A percentile compares a stretch with the other conserved stretches of the same genome.
Conservation (phyloP, 2,329 filamentous ascomycete genomes). For the Emmonsia crescens region DNA sequence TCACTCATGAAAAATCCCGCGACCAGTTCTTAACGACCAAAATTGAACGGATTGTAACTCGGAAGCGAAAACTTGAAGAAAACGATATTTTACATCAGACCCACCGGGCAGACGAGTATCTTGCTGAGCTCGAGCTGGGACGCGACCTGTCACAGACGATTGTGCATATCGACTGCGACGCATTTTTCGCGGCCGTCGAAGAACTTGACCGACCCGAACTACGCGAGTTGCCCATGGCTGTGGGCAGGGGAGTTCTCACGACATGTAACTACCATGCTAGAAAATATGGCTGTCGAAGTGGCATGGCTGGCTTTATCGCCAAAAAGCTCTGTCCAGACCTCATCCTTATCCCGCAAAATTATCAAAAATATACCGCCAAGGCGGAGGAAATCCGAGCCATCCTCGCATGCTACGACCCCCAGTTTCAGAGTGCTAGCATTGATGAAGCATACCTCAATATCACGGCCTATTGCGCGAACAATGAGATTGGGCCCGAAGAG, state of each 20-base stretch:
- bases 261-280: constrained; percentile 82
- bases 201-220: constrained; percentile 74
- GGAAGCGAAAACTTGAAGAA: constrained; percentile 64
- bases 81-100: constrained; percentile 63
- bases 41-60: constrained; percentile 66
- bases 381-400: constrained; percentile 77
- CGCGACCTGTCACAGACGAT: constrained; percentile 76
- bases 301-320: constrained; percentile 93
- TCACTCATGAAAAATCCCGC: constrained; percentile 75
- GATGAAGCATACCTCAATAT: constrained; percentile 97
- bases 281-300: constrained; percentile 80
- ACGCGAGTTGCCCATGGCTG: constrained; percentile 77
- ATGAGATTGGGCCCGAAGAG: constrained; percentile 58
- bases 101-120: constrained; percentile 67
- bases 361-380: constrained; percentile 82
- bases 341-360: constrained; percentile 72
- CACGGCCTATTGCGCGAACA: constrained; percentile 67
- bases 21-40: constrained; percentile 77
- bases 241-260: constrained; percentile 62
- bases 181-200: constrained; percentile 93
- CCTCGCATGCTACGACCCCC: constrained; percentile 73
- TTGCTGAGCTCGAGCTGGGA: constrained; percentile 64
- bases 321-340: constrained; percentile 86
- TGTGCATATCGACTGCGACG: constrained; percentile 92
- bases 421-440: constrained; percentile 87